phyloP scores from a whole-genome alignment of 176 grass and related monocot species.

The Rhynchospora tenuis region DNA sequence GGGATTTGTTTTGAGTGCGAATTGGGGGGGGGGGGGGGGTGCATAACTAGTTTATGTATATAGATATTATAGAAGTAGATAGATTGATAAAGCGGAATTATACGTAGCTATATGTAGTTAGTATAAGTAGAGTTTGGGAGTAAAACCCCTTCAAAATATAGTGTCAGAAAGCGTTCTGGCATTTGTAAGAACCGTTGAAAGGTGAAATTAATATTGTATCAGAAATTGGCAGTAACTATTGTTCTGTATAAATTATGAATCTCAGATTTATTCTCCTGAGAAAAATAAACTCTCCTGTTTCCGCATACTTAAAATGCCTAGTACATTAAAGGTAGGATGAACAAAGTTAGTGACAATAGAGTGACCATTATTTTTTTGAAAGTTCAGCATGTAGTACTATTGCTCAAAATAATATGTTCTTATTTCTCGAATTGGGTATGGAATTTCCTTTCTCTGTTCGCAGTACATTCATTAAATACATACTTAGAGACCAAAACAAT shows the following conservation, averaged over 20 bases:
- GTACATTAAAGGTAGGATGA: background rate
- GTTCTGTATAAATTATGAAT: background rate
- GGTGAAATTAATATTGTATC: background rate
- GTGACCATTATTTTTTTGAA: no score
- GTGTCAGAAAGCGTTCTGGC: background rate
- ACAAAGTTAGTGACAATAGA: background rate
- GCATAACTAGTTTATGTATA: constrained; percentile 5
- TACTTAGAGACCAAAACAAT: background rate
- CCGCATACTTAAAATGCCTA: background rate
- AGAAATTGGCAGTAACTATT: background rate
- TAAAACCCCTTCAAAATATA: background rate
- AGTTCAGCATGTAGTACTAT: background rate
- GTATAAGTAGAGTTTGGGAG: background rate
- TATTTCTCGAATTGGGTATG: background rate
- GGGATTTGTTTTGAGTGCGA: background rate
- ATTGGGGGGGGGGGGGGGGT: background rate
- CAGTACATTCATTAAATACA: background rate
- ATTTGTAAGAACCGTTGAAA: background rate
- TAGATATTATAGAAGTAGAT: background rate
- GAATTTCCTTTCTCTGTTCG: background rate
- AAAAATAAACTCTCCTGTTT: background rate
- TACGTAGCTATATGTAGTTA: background rate
- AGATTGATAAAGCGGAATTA: background rate
- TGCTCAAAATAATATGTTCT: background rate
- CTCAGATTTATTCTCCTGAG: background rate